Conservation (phyloP, 2,329 filamentous ascomycete species). For the Fusarium miscanthi region DNA sequence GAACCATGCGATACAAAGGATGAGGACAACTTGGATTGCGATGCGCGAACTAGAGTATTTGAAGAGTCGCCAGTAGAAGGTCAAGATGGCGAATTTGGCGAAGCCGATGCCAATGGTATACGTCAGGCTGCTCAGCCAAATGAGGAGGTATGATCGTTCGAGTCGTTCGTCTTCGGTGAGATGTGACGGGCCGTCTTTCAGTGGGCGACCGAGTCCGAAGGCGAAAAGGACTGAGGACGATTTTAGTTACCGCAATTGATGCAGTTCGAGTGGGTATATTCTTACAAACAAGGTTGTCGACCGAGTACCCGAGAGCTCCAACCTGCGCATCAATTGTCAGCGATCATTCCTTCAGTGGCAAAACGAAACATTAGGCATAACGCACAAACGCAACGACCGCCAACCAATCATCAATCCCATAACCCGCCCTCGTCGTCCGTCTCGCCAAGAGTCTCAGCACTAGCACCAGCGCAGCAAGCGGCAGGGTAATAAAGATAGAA, state of each 20-base stretch:
- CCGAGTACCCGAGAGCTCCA: conserved; percentile 18
- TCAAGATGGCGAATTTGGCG: conserved; percentile 45
- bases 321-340: not conserved
- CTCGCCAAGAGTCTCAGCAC: conserved; percentile 30
- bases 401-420: conserved; percentile 36
- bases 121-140: conserved; percentile 42
- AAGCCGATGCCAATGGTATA: conserved; percentile 42
- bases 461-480: conserved; percentile 29
- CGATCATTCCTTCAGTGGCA: not conserved
- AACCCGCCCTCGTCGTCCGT: conserved; percentile 28
- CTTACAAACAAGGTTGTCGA: conserved; percentile 22
- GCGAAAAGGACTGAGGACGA: not conserved
- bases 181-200: conserved; percentile 15
- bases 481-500: conserved; percentile 31
- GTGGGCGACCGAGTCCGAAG: conserved; percentile 22
- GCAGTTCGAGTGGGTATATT: fast-evolving
- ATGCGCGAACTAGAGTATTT: conserved; percentile 41
- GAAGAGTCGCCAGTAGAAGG: conserved; percentile 48
- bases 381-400: conserved; percentile 34
- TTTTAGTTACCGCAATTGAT: not conserved
- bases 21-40: conserved; percentile 42
- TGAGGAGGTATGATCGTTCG: conserved; percentile 29
- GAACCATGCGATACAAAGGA: conserved; percentile 39
- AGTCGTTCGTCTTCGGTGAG: conserved; percentile 12
- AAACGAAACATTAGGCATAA: not conserved